Base-by-base conservation (phyloP, 2,329 filamentous ascomycete genomes). In the Fusarium kyushuense region DNA sequence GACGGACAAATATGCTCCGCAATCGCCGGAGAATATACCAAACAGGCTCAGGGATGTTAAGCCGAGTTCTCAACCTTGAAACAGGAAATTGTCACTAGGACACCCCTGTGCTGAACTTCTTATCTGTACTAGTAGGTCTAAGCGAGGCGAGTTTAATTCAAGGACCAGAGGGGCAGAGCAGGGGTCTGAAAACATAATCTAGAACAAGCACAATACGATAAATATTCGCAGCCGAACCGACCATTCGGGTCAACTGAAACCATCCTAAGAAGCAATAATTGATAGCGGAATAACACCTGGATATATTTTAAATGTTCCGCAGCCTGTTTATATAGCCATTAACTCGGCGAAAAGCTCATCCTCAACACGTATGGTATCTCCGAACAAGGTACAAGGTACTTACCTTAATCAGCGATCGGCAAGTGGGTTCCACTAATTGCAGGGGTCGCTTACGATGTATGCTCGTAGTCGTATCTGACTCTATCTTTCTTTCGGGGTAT, bases 81-180 rank as follows among this genome's bases (percentile, higher is more conserved):
- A 27, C 11, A 48, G 30, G 30, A 25, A 35, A 48, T 48, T 16
- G n/a, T 35, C 30, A n/a, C 14, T 11, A n/a, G 17, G 13, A 3
- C 12, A 16, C 17, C 47, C 16, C 10, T 51, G 23, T 29, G 17
- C 12, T 17, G 2, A 11, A 17, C 6, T 21, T 51, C n/a, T 27
- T 19, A 17, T 33, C 14, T 6, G 14, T 33, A 16, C 14, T n/a
- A n/a, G n/a, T n/a, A n/a, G n/a, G 7, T 25, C 6, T 25, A 35
- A 48, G 30, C 45, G 45, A 48, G 45, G 45, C 30, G 47, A 25
- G n/a, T 51, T 29, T 27, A 40, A 51, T 38, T 51, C 21, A 9
- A 38, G 32, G 47, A 19, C 29, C 33, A 40, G 4, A 21, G 17
- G n/a, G 6, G 9, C 3, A 29, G n/a, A 13, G 6, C n/a, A 19